Evolutionary conservation across 257 asterid genomes (phyloP), one percentile per base, ranked within the genome.

Genomic region (Nicotiana otophora): DNA sequence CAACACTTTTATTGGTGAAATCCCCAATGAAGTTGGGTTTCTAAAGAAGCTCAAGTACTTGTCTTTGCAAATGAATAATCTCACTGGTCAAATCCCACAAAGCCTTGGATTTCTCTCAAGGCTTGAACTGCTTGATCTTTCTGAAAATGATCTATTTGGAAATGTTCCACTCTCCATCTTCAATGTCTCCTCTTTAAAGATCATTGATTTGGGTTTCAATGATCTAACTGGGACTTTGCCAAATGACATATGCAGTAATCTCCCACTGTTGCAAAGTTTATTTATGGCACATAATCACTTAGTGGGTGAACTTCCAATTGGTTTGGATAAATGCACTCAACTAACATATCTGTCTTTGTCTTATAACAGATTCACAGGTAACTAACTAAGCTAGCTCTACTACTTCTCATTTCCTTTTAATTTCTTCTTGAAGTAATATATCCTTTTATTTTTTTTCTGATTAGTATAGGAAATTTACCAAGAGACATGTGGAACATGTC

Each of bases 291-390:
- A 0, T 0, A 84, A 84, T 10, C 0, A 33, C 14, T 68, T 86
- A n/a, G 34, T 2, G 10, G 87, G 87, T 15, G 39, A 39, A 33
- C 31, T 87, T 0, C 86, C 87, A 0, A 1, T 20, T 7, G 64
- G 30, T 12, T n/a, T 82, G n/a, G 74, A 48, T 7, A 39, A 48
- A 6, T 87, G 88, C 79, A 17, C 77, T 10, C 23, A 74, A 34
- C 82, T 84, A 36, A 11, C 19, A 64, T 2, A 16, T n/a, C 62
- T 84, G 12, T 33, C 60, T 3, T n/a, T 86, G 42, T 69, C 82
- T n/a, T 0, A 14, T 6, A 89, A 87, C 58, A 36, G n/a, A 74
- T 66, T 89, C 57, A 10, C n/a, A n/a, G 90, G 85, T 69, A 69
- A 55, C 17, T 55, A 55, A 69, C 17, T 69, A 36, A 10, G 3